Evolutionary conservation across 2,329 filamentous ascomycete species (phyloP), one percentile per base, ranked within the genome.

Genomic region (Colletotrichum kahawae): DNA sequence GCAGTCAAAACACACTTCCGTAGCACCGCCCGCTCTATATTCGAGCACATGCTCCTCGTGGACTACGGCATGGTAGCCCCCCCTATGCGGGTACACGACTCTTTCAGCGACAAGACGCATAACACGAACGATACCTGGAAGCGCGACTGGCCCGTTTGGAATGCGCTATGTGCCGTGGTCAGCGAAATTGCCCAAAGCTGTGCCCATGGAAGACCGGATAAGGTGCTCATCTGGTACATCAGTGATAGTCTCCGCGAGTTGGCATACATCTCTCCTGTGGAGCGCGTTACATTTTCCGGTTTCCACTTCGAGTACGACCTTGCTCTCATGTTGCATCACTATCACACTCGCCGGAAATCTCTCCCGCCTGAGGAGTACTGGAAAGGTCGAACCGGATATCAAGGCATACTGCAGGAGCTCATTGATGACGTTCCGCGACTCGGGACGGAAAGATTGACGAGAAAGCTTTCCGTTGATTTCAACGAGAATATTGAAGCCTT

Each of bases 391-490:
- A 57, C 24, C 4, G 54, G 54, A 57, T 57, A 57, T 29, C 21
- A 24, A 16, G 54, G 54, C 0, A 57, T 57, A 3, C 13, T 57
- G 2, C 13, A 24, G 21, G 54, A 57, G 54, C 54, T 57, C 54
- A 29, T 29, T 4, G 4, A 16, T 0, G 54, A 57, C 0, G 24
- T 57, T 0, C 54, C 54, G 0, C 21, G 21, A 0, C 0, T 57
- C 12, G 54, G 54, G 1, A 57, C 54, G 0, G 54, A 57, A 29
- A 27, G 54, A 29, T 57, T 57, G 54, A 29, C 1, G 21, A 24
- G 54, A 0, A 57, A 57, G 54, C 27, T 57, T 24, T 57, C 54
- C 14, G 54, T 57, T 24, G 54, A 57, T 29, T 1, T 27, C 16
- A 24, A 57, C 4, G 54, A 57, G 9, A 57, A 57, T 21, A 29